Conservation (phyloP, 345 rosid genomes). For the Erucastrum elatum region DNA sequence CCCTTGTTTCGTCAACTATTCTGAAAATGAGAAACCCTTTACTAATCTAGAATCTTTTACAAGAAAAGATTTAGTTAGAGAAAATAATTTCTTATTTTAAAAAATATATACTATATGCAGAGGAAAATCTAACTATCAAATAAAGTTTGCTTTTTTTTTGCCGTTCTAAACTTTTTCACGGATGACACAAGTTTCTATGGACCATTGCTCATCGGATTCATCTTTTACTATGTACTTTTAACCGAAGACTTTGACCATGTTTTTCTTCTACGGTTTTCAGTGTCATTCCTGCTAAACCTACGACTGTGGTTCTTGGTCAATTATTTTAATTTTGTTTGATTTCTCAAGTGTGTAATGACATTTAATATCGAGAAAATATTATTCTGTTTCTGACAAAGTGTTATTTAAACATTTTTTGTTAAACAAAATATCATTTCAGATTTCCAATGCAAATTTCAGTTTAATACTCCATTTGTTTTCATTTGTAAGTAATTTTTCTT, state of each 20-base stretch:
- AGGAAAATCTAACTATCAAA: background rate
- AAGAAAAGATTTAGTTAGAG: background rate
- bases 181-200: conserved; percentile 30
- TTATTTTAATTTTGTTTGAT: background rate
- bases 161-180: conserved; percentile 22
- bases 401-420: too few relatives aligned
- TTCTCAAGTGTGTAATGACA: background rate
- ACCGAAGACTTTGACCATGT: conserved; percentile 31
- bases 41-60: too few relatives aligned
- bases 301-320: conserved; percentile 20
- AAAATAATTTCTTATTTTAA: background rate
- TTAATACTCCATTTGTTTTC: too few relatives aligned
- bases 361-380: background rate
- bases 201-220: conserved; percentile 30
- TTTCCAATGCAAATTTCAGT: too few relatives aligned
- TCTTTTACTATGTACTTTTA: conserved; percentile 35
- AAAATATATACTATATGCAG: background rate
- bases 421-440: too few relatives aligned
- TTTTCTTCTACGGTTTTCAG: conserved; percentile 26
- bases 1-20: too few relatives aligned
- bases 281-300: conserved; percentile 29
- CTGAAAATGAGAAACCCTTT: too few relatives aligned
- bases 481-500: too few relatives aligned
- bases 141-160: conserved; percentile 7
- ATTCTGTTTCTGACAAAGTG: too few relatives aligned